phyloP scores from a whole-genome alignment of 2,329 filamentous ascomycete genomes.

The Sclerotinia trifoliorum region DNA sequence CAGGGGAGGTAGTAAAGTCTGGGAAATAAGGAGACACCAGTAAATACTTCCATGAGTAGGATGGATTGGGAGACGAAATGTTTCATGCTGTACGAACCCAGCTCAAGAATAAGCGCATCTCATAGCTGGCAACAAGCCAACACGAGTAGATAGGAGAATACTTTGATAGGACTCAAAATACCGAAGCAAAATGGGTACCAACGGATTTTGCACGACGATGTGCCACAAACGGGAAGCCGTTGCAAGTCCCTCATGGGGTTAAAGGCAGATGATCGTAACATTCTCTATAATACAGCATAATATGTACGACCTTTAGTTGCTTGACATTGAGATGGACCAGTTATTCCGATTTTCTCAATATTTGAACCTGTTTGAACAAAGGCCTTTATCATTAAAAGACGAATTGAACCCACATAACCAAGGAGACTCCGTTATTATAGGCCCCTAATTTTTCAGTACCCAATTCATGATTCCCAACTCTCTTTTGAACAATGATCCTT shows the following conservation, averaged over 20 bases:
- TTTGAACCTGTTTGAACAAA: neutral
- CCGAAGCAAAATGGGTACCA: neutral
- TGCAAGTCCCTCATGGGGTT: neutral
- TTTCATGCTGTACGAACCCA: neutral
- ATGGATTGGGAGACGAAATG: neutral
- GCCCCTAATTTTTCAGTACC: neutral
- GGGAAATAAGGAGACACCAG: neutral
- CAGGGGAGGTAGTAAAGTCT: neutral
- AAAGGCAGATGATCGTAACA: neutral
- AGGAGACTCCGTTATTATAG: neutral
- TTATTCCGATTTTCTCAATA: conserved; percentile 1
- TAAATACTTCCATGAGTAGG: neutral
- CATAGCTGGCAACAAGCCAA: too few species aligned
- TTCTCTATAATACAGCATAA: neutral
- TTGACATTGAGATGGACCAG: neutral
- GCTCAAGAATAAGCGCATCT: neutral
- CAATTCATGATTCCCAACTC: neutral
- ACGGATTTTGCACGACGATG: neutral
- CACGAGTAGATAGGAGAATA: neutral
- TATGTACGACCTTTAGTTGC: neutral
- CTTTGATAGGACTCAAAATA: neutral
- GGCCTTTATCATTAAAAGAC: neutral
- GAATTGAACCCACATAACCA: neutral
- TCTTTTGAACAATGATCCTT: neutral
- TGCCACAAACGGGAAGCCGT: neutral